Conservation (phyloP, 176 grass and related monocot genomes). For the maize (Zea mays) region Zm-B73-REFERENCE-NAM-5.0 NC_050102.1:44322001-44322500, state of each 20-base stretch:
- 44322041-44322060: constrained; percentile 95
- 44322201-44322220: constrained; percentile 76
- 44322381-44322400: constrained; percentile 71
- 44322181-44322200: constrained; percentile 86
- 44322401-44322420: constrained; percentile 85
- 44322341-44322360: constrained; percentile 96
- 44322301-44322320: constrained; percentile 75
- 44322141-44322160: constrained; percentile 90
- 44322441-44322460: constrained; percentile 65
- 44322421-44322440: constrained; percentile 85
- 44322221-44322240: constrained; percentile 92
- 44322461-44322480: constrained; percentile 40
- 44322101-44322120: constrained; percentile 77
- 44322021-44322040: constrained; percentile 93
- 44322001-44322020: constrained; percentile 82
- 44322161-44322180: constrained; percentile 90
- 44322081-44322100: constrained; percentile 83
- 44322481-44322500: constrained; percentile 86
- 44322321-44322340: constrained; percentile 87
- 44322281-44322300: constrained; percentile 82
- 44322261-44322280: constrained; percentile 86
- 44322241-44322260: constrained; percentile 80
- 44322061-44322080: constrained; percentile 81
- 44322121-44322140: constrained; percentile 85
- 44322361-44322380: constrained; percentile 73